These are phyloP conservation scores for Trametes elegans DNA, from an alignment of 768 basidiomycete species.

Conservation along the genomic window DNA sequence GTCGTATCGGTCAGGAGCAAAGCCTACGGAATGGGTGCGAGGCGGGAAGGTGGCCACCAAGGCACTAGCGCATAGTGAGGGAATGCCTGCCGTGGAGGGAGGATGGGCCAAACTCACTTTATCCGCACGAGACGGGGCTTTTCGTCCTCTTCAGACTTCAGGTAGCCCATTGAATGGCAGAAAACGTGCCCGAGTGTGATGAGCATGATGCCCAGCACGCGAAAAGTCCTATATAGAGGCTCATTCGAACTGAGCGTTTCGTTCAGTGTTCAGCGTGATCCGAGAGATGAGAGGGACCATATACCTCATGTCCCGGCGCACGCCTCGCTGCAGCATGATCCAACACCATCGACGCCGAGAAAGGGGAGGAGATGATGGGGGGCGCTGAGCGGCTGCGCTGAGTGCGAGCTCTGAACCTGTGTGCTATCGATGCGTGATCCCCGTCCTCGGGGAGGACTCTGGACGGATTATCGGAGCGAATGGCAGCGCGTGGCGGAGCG, in stretches of 20 bases:
- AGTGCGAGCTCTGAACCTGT: neutral
- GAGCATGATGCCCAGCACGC: neutral
- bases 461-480: neutral
- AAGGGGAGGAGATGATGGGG: neutral
- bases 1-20: too few species aligned
- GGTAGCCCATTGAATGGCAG: neutral
- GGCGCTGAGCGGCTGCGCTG: neutral
- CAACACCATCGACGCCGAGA: neutral
- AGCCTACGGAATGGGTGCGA: too few species aligned
- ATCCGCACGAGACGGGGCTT: too few species aligned
- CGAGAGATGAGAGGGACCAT: neutral
- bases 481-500: conserved; percentile 1
- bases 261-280: neutral
- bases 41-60: too few species aligned
- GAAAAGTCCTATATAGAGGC: conserved; percentile 1
- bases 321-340: conserved; percentile 1
- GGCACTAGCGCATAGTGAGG: too few species aligned
- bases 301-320: conserved; percentile 8
- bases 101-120: too few species aligned
- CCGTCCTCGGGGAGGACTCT: neutral
- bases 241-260: conserved; percentile 7
- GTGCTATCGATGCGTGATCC: conserved; percentile 7
- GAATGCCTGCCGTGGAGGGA: too few species aligned
- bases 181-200: neutral
- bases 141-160: too few species aligned